Conservation (phyloP, 106 monocot species). For the Dendrobium officinale region DNA sequence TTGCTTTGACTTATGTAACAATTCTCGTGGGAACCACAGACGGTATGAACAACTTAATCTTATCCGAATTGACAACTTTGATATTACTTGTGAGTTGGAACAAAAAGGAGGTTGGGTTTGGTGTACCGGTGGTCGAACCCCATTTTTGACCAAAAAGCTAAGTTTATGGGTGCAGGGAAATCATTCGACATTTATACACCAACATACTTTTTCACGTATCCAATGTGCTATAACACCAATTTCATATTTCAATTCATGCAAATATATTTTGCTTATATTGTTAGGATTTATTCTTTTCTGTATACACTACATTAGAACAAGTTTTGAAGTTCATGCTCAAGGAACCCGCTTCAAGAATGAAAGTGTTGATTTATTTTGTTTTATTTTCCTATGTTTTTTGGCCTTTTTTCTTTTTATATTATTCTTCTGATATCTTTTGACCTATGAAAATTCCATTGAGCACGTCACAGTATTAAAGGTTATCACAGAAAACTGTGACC, state of each 20-base stretch:
- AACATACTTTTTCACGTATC: not conserved
- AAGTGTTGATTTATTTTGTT: not conserved
- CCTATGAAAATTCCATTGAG: not conserved
- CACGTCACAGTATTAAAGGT: too few species aligned
- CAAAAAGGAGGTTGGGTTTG: not conserved
- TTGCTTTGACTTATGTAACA: not conserved
- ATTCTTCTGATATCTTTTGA: not conserved
- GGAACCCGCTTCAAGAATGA: not conserved
- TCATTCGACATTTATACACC: not conserved
- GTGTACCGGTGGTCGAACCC: not conserved
- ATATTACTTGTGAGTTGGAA: not conserved
- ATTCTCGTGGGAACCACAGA: not conserved
- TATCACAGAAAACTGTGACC: too few species aligned
- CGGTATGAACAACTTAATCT: not conserved
- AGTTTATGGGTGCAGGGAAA: too few species aligned
- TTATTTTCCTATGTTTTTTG: not conserved
- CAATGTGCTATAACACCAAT: too few species aligned
- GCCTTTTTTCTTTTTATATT: not conserved
- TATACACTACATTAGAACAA: not conserved
- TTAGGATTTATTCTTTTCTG: not conserved
- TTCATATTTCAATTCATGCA: not conserved
- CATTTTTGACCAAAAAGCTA: too few species aligned
- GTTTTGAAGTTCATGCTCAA: not conserved
- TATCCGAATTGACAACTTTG: not conserved
- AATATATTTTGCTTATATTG: not conserved